These are phyloP conservation scores for Yamadazyma oceani DNA, from an alignment of 1,139 yeast genomes.

Conservation along the genomic window DNA sequence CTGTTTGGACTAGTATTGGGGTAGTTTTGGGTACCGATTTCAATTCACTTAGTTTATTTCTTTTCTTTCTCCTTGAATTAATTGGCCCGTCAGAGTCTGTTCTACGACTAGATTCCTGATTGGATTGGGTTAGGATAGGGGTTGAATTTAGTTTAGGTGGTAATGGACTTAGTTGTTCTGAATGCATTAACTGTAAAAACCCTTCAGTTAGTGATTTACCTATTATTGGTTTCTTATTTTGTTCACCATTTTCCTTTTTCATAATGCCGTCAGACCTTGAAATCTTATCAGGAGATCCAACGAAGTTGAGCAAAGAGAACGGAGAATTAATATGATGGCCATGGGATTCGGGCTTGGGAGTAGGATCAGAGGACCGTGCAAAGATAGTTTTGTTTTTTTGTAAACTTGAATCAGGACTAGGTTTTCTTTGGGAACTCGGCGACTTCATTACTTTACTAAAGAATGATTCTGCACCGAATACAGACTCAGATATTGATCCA, in stretches of 20 bases:
- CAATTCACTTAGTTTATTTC: conserved; percentile 21
- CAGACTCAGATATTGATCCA: not conserved
- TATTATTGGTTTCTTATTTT: conserved; percentile 4
- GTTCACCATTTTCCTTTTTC: too few species aligned
- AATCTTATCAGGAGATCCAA: conserved; percentile 10
- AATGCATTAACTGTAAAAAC: conserved; percentile 14
- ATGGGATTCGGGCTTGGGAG: not conserved
- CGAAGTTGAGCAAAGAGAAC: conserved; percentile 14
- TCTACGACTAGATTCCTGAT: conserved; percentile 2
- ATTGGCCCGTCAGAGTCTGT: conserved; percentile 2
- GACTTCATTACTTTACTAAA: conserved; percentile 21
- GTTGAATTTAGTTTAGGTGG: conserved; percentile 8
- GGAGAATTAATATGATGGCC: conserved; percentile 3
- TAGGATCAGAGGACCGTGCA: too few species aligned
- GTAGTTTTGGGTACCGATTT: conserved; percentile 18
- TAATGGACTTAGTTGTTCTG: conserved; percentile 8
- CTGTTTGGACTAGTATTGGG: conserved; percentile 22
- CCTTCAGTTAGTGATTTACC: conserved; percentile 15
- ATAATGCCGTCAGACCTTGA: not conserved
- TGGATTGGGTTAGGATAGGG: conserved; percentile 4
- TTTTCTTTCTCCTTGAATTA: conserved; percentile 8
- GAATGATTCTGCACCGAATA: conserved; percentile 14
- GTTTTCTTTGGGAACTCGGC: not conserved
- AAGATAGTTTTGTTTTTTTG: not conserved
- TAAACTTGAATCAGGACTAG: not conserved